A percentile compares a stretch with the other conserved stretches of the same genome.
Evolutionary conservation across 2,329 filamentous ascomycete species (phyloP).

Genomic region (Stachybotrys chartarum): DNA sequence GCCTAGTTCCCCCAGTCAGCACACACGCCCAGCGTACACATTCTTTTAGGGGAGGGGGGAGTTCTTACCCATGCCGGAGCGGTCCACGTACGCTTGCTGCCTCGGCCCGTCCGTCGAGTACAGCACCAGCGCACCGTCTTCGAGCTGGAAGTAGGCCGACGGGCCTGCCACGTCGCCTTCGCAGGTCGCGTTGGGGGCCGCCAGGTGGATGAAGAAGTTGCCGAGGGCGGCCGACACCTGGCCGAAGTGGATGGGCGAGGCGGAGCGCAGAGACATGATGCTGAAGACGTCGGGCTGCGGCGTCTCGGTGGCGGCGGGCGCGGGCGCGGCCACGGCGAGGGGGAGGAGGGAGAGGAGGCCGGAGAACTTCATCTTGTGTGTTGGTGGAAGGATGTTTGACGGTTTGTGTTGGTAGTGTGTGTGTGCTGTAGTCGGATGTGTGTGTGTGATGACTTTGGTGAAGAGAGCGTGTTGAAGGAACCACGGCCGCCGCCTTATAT

Average conservation of each 20-base stretch:
- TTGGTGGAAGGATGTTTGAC: background rate
- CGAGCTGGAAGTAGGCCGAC: slow-evolving; percentile 40
- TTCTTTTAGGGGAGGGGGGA: background rate
- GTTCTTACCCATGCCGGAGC: slow-evolving; percentile 49
- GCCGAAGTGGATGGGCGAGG: slow-evolving; percentile 38
- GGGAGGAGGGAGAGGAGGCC: background rate
- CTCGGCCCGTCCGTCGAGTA: slow-evolving; percentile 28
- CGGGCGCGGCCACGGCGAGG: background rate
- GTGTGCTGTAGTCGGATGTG: too few species aligned
- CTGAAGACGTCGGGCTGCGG: slow-evolving; percentile 25
- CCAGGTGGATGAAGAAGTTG: slow-evolving; percentile 35
- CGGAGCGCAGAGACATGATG: slow-evolving; percentile 41
- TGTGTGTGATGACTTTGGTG: background rate
- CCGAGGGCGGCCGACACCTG: slow-evolving; percentile 34
- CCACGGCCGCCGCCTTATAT: background rate
- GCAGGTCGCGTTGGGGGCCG: slow-evolving; percentile 41
- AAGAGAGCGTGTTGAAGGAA: too few species aligned
- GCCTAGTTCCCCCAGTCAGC: slow-evolving; percentile 20
- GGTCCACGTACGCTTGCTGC: slow-evolving; percentile 48
- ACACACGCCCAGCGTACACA: background rate
- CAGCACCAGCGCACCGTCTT: slow-evolving; percentile 38
- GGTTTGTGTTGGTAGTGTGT: too few species aligned
- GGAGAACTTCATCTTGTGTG: background rate
- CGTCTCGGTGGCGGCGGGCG: slow-evolving; percentile 6
- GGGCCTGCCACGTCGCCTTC: slow-evolving; percentile 23